These are phyloP conservation scores for Wallacemonas collosoma DNA, from an alignment of 208 protist genomes.

Conservation along the genomic window DNA sequence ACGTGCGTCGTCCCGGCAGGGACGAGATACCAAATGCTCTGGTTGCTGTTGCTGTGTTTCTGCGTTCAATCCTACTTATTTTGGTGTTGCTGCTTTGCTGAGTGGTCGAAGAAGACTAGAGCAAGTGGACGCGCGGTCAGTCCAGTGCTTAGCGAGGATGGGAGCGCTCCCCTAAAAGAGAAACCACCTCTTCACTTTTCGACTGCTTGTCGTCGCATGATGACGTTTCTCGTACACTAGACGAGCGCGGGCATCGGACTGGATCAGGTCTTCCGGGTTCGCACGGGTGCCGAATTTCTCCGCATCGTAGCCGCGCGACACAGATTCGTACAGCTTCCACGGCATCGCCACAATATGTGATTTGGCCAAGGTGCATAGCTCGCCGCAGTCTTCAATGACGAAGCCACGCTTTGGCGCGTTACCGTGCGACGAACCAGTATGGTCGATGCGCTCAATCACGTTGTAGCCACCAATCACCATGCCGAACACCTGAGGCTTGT, in stretches of 20 bases:
- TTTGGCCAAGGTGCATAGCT: constrained; percentile 89
- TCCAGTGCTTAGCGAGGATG: no score
- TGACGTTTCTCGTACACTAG: constrained; percentile 18
- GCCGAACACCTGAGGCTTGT: constrained; percentile 82
- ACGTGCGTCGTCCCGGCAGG: no score
- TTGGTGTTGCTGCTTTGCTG: constrained; percentile 10
- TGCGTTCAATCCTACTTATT: constrained; percentile 8
- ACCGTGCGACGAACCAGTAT: constrained; percentile 76
- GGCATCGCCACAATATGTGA: constrained; percentile 83
- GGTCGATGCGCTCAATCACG: constrained; percentile 86
- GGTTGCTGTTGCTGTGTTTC: not conserved
- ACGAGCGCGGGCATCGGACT: constrained; percentile 31
- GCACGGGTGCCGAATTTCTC: constrained; percentile 72
- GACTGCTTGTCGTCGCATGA: not conserved
- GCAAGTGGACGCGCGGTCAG: no score
- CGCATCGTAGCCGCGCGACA: constrained; percentile 81
- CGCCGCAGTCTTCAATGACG: constrained; percentile 77
- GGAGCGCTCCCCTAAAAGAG: constrained; percentile 23
- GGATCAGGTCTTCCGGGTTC: constrained; percentile 29
- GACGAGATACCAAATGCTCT: no score
- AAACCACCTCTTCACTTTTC: constrained; percentile 27
- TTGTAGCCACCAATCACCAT: constrained; percentile 88
- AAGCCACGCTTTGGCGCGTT: constrained; percentile 79
- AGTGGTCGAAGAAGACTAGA: not conserved
- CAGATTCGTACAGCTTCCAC: constrained; percentile 78